These are phyloP conservation scores for Rhodosorus marinus DNA, from an alignment of 23 red algal genomes.

Conservation along the genomic window DNA sequence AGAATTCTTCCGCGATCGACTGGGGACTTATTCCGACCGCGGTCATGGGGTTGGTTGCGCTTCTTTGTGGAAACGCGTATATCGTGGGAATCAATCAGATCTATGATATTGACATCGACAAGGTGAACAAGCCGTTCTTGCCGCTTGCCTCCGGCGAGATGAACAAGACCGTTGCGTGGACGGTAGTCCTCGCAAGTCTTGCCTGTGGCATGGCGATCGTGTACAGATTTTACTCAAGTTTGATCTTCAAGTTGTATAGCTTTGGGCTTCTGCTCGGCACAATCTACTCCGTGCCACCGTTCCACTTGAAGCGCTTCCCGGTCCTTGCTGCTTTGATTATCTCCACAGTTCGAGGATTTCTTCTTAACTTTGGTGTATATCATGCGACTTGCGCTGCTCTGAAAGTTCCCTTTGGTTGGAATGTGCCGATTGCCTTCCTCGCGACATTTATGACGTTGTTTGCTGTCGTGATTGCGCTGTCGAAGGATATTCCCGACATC, in stretches of 20 bases:
- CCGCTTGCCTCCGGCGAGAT: constrained; percentile 68
- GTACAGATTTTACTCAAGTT: constrained; percentile 25
- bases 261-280: constrained; percentile 69
- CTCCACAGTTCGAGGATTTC: constrained; percentile 45
- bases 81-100: constrained; percentile 92
- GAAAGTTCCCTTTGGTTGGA: constrained; percentile 27
- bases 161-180: constrained; percentile 15
- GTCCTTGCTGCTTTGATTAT: constrained; percentile 56
- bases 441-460: constrained; percentile 39
- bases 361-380: constrained; percentile 88
- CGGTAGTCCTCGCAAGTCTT: constrained; percentile 13
- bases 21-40: constrained; percentile 50
- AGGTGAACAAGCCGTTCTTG: constrained; percentile 84
- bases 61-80: constrained; percentile 71
- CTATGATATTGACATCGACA: constrained; percentile 63
- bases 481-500: constrained; percentile 90
- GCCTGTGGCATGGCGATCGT: constrained; percentile 33
- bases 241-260: constrained; percentile 70
- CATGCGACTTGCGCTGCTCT: constrained; percentile 73
- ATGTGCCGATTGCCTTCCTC: background rate
- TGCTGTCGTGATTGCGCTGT: constrained; percentile 67
- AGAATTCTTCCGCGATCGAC: constrained; percentile 28
- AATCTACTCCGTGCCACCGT: constrained; percentile 58
- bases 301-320: constrained; percentile 79
- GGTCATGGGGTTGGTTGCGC: constrained; percentile 43